Evolutionary conservation across 495 filamentous ascomycete species (phyloP).

Genomic region (Aspergillus biplanus): DNA sequence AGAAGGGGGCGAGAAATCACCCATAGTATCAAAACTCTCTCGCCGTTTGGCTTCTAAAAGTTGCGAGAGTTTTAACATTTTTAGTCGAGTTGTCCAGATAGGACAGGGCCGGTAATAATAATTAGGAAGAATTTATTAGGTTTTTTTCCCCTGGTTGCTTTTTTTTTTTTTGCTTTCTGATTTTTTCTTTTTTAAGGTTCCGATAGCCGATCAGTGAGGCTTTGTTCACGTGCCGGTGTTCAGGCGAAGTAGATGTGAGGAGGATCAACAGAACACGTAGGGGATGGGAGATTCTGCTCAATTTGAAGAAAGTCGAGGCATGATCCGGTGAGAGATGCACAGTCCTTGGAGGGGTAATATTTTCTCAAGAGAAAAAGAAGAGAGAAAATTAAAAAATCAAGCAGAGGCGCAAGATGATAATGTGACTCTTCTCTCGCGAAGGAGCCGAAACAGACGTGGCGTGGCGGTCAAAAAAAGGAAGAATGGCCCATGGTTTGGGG

Average conservation of each 20-base stretch:
- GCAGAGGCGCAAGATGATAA: neutral
- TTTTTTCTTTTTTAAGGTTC: constrained; percentile 13
- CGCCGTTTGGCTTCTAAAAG: constrained; percentile 34
- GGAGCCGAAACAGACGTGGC: constrained; percentile 21
- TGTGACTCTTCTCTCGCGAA: constrained; percentile 19
- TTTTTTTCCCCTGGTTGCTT: neutral
- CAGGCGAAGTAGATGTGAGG: constrained; percentile 12
- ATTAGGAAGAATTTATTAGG: neutral
- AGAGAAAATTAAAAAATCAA: neutral
- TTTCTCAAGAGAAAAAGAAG: neutral
- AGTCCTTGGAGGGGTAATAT: neutral
- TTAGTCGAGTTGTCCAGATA: neutral
- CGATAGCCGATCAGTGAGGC: constrained; percentile 18
- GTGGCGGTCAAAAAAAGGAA: constrained; percentile 28
- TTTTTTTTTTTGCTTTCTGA: constrained; percentile 3
- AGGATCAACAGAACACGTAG: constrained; percentile 19
- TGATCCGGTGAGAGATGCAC: neutral
- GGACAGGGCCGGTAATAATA: neutral
- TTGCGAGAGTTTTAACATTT: constrained; percentile 35
- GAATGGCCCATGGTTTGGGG: constrained; percentile 6
- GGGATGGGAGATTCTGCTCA: constrained; percentile 3
- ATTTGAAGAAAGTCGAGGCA: constrained; percentile 10
- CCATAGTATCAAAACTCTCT: constrained; percentile 33
- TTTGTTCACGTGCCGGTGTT: constrained; percentile 23
- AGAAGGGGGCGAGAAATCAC: constrained; percentile 22